Percentiles rank a stretch among this genome's conserved stretches.
These are phyloP conservation scores for Scheffersomyces illinoinensis DNA, from an alignment of 1,139 yeast species.

Conservation along the genomic window DNA sequence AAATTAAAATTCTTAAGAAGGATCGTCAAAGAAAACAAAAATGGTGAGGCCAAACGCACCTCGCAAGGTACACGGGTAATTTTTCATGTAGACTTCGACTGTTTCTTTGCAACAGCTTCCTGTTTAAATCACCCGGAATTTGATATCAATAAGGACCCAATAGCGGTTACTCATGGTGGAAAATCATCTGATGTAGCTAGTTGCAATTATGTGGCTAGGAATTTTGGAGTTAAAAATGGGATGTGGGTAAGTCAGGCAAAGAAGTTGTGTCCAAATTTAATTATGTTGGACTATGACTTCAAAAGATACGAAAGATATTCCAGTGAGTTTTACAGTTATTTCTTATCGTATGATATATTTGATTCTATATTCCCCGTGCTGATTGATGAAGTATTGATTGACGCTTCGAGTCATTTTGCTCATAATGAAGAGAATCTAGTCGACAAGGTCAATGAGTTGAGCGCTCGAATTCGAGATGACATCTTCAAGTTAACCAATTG, in stretches of 20 bases:
- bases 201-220: constrained; percentile 84
- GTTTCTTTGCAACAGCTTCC: constrained; percentile 90
- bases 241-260: constrained; percentile 82
- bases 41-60: constrained; percentile 4
- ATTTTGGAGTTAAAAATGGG: constrained; percentile 75
- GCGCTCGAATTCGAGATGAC: constrained; percentile 41
- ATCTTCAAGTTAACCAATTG: constrained; percentile 56
- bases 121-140: constrained; percentile 56
- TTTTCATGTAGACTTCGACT: constrained; percentile 88
- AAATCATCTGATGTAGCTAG: constrained; percentile 79
- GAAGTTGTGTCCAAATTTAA: constrained; percentile 62
- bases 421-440: constrained; percentile 7
- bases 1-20: constrained; percentile 55
- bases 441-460: constrained; percentile 25
- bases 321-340: constrained; percentile 50
- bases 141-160: constrained; percentile 60
- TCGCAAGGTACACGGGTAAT: constrained; percentile 30
- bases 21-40: constrained; percentile 26
- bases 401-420: constrained; percentile 47
- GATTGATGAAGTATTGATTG: constrained; percentile 86
- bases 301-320: constrained; percentile 60
- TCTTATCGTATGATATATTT: constrained; percentile 49
- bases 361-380: constrained; percentile 80
- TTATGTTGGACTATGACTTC: constrained; percentile 71
- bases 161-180: constrained; percentile 85